A percentile compares a stretch with the other conserved stretches of the same genome.
These are phyloP conservation scores for Linnemannia hyalina DNA, from an alignment of 192 early-diverging fungal species.

Conservation along the genomic window DNA sequence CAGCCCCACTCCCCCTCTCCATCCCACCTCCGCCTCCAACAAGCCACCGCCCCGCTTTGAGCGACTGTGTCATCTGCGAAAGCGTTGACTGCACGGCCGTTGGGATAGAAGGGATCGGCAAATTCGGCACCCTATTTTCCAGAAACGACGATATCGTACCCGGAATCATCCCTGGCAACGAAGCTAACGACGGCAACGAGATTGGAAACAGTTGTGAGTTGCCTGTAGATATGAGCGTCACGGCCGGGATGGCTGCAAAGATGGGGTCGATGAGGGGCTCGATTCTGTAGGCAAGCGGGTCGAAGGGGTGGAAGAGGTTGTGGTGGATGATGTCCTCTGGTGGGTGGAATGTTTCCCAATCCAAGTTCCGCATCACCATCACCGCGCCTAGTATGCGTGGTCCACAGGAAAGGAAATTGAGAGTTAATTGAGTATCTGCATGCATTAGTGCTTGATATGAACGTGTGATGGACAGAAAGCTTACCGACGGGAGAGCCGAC, in stretches of 20 bases:
- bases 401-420: background rate
- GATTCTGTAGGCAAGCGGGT: constrained; percentile 80
- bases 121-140: constrained; percentile 37
- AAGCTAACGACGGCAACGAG: constrained; percentile 36
- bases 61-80: constrained; percentile 46
- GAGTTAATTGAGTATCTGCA: background rate
- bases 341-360: constrained; percentile 65
- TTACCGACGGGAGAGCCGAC: constrained; percentile 66
- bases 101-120: constrained; percentile 34
- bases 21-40: background rate
- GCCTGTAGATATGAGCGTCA: constrained; percentile 55
- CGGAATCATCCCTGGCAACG: constrained; percentile 33
- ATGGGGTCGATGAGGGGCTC: constrained; percentile 72
- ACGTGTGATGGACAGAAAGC: background rate
- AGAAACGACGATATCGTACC: constrained; percentile 37
- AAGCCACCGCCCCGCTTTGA: constrained; percentile 42
- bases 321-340: constrained; percentile 66
- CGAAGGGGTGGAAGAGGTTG: constrained; percentile 84
- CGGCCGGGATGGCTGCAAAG: constrained; percentile 65
- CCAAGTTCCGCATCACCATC: constrained; percentile 72
- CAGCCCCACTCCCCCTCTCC: background rate
- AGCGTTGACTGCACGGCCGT: constrained; percentile 19
- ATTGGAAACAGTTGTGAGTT: constrained; percentile 39
- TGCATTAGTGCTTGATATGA: no score
- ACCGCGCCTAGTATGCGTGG: constrained; percentile 61